Evolutionary conservation across 192 early-diverging fungal species (phyloP), one percentile per base, ranked within the genome.

Genomic region (Irineochytrium annulatum): DNA sequence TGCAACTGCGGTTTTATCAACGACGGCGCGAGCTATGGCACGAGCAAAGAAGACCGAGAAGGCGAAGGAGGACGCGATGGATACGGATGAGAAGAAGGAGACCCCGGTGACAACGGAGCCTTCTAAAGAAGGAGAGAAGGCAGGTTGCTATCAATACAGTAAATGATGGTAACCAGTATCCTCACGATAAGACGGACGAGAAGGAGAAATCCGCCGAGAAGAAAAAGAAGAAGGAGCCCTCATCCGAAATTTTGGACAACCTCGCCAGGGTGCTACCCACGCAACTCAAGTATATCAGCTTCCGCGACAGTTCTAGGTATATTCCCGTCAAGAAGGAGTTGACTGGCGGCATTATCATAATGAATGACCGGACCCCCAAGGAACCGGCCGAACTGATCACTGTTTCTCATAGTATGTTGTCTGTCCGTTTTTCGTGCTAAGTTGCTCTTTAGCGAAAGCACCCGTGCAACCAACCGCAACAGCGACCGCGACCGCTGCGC

Each of bases 1-100:
- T 0, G 91, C 91, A 0, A 96, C 93, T 16, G 95, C 95, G 0
- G 91, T 97, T 19, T 77, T 99, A 44, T 95, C 93, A 27, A 97
- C 95, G 3, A 98, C 97, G 13, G 91, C 91, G 34, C 97, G 91
- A 77, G 87, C 90, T 3, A 87, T 88, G 66, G 90, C 92, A 11
- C 74, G 88, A 29, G 89, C 88, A 6, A 91, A 89, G 74, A 90
- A 90, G 72, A 70, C 69, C 1, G 89, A 91, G 68, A 86, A 89
- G 34, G 84, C 79, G 53, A 90, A 93, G 70, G 52, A 32, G 26
- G 69, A 71, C 55, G 68, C 70, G 2, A 76, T 76, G 73, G 77
- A 76, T 16, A 71, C 68, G 30, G 70, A 84, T 28, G 80, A 82
- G 34, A 81, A 82, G 64, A 76, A 86, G 59, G 76, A 74, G 26